A percentile compares a stretch with the other conserved stretches of the same genome.
Evolutionary conservation across 2,329 filamentous ascomycete genomes (phyloP).

Genomic region (Rachicladosporium sp.): DNA sequence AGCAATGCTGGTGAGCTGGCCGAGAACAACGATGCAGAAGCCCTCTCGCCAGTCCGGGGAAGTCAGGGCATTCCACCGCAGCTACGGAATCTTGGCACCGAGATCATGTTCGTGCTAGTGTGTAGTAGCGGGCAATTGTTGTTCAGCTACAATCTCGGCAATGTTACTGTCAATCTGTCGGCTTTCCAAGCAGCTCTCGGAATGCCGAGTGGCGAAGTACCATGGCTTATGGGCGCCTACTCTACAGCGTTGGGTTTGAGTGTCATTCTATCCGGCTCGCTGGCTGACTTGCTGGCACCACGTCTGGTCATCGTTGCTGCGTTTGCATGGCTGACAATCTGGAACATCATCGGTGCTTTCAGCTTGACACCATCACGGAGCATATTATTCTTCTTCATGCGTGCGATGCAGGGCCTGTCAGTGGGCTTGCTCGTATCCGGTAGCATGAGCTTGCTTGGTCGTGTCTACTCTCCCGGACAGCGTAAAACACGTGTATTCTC

Average conservation of each 20-base stretch:
- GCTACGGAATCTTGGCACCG: conserved; percentile 27
- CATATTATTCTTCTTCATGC: conserved; percentile 26
- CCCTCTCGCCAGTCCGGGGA: neutral
- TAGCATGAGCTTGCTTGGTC: conserved; percentile 25
- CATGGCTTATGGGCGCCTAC: conserved; percentile 33
- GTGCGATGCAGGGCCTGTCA: conserved; percentile 27
- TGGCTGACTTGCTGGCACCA: conserved; percentile 31
- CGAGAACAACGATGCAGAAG: neutral
- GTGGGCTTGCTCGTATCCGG: conserved; percentile 26
- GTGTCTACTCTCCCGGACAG: conserved; percentile 26
- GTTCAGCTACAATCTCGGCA: conserved; percentile 31
- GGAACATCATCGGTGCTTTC: conserved; percentile 29
- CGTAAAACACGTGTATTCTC: conserved; percentile 27
- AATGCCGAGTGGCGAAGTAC: conserved; percentile 28
- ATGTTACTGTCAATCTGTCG: conserved; percentile 30
- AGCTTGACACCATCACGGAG: conserved; percentile 24
- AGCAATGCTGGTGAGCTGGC: neutral
- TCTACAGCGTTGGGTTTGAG: conserved; percentile 31
- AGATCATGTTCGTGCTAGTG: conserved; percentile 30
- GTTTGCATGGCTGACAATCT: conserved; percentile 30
- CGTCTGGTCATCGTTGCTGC: conserved; percentile 31
- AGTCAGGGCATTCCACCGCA: conserved; percentile 22
- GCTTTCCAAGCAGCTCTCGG: conserved; percentile 26
- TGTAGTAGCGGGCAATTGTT: conserved; percentile 33
- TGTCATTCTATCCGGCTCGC: conserved; percentile 27